Conservation (phyloP, 257 asterid species). For the Fraxinus cuspidata region DNA sequence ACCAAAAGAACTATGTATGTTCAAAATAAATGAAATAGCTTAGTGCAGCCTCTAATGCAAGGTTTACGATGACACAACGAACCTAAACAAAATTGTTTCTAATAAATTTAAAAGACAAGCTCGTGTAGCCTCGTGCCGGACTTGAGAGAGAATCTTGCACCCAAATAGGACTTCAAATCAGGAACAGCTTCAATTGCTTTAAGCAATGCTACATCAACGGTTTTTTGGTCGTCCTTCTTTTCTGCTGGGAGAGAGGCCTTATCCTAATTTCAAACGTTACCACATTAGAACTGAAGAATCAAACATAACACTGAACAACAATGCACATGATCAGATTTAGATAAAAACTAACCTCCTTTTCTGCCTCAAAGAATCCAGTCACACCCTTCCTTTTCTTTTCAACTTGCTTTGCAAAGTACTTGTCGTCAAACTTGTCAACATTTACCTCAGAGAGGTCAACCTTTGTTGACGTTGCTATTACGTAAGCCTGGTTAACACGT, state of each 20-base stretch:
- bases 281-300: slow-evolving; percentile 4
- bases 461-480: slow-evolving; percentile 65
- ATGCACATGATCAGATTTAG: background rate
- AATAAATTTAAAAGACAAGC: slow-evolving; percentile 43
- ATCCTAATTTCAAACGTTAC: slow-evolving; percentile 29
- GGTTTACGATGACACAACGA: slow-evolving; percentile 6
- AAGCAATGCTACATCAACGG: slow-evolving; percentile 51
- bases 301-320: background rate
- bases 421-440: slow-evolving; percentile 55
- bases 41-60: background rate
- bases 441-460: slow-evolving; percentile 52
- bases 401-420: slow-evolving; percentile 59
- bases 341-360: slow-evolving; percentile 41
- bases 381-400: slow-evolving; percentile 65
- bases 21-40: background rate
- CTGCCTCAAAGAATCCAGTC: slow-evolving; percentile 55
- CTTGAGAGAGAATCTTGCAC: slow-evolving; percentile 68
- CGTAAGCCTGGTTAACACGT: slow-evolving; percentile 70
- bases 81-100: slow-evolving; percentile 21
- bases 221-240: slow-evolving; percentile 66
- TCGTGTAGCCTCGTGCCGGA: slow-evolving; percentile 74
- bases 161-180: slow-evolving; percentile 61
- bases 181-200: slow-evolving; percentile 55
- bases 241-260: slow-evolving; percentile 46
- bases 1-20: background rate